Evolutionary conservation across 192 early-diverging fungal species (phyloP), one percentile per base, ranked within the genome.

Genomic region (Gonapodya sp.): DNA sequence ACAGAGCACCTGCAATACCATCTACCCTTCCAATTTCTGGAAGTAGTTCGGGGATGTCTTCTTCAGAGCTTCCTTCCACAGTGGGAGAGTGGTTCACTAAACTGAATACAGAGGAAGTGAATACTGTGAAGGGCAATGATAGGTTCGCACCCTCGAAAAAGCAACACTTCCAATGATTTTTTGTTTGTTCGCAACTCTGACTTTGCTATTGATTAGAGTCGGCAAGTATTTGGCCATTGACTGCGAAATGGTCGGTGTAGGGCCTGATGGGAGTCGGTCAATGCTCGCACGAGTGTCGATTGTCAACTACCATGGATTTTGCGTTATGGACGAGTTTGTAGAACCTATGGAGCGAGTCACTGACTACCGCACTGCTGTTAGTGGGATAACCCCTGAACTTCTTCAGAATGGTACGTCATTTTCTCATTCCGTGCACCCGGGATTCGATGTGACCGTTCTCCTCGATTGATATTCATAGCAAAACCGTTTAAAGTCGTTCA

Each of bases 181-280:
- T 83, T 73, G 35, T n/a, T 73, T n/a, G 31, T 34, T 31, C 80
- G 34, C 80, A 73, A 36, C 37, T 33, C 77, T 84, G 83, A 80
- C 83, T 85, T 82, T 1, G 8, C 14, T 84, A 79, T 35, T n/a
- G 18, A 35, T 77, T 31, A 92, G 89, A 80, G 79, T 86, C 32
- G 98, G 98, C 64, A 96, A 95, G 83, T 98, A 91, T 83, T 81
- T 99, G 1, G 96, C 93, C 2, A 95, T 99, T 8, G 98, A 99
- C 91, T 99, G 98, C 86, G 98, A 99, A 86, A 98, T 98, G 97
- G 97, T 99, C 33, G 97, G 98, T 35, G 95, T 95, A 30, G 98
- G 97, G 8, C 89, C 89, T 34, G 91, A 92, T 36, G 98, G 96
- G 0, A 84, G 77, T 18, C 83, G 92, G 35, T 97, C 98, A n/a